Evolutionary conservation across 1,139 yeast genomes (phyloP).

Genomic region (Zygosaccharomyces pseudobailii): DNA sequence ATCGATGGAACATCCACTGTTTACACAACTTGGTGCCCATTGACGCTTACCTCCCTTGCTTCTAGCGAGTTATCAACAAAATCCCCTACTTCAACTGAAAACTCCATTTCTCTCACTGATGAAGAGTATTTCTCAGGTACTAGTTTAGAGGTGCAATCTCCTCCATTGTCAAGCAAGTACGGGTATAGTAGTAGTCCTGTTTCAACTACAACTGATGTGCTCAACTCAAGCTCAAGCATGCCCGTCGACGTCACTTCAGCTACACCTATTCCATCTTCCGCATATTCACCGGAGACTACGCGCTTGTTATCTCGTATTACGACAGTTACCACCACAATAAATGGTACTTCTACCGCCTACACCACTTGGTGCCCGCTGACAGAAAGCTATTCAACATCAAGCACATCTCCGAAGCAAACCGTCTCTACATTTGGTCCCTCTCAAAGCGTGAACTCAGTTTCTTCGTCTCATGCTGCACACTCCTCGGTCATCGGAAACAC

Average conservation of each 20-base stretch:
- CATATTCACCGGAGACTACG: slow-evolving; percentile 21
- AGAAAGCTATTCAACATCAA: background rate
- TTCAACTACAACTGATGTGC: background rate
- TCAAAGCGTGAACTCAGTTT: too few species aligned
- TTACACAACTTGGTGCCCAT: slow-evolving; percentile 43
- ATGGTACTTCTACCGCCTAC: slow-evolving; percentile 30
- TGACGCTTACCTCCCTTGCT: slow-evolving; percentile 17
- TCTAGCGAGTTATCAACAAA: background rate
- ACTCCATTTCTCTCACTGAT: background rate
- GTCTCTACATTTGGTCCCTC: too few species aligned
- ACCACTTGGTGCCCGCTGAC: slow-evolving; percentile 38
- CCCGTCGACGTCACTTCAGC: background rate
- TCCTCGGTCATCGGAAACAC: too few species aligned
- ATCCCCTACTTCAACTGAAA: background rate
- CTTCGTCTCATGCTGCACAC: too few species aligned
- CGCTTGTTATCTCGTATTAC: slow-evolving; percentile 36
- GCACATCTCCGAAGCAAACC: too few species aligned
- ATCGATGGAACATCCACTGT: slow-evolving; percentile 15
- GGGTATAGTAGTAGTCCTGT: too few species aligned
- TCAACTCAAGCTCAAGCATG: background rate
- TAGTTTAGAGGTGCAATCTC: background rate
- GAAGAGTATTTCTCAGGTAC: background rate
- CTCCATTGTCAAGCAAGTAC: background rate
- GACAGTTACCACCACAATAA: slow-evolving; percentile 22
- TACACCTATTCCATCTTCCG: background rate